These are phyloP conservation scores for Saccharomycopsis sp. DNA, from an alignment of 805 yeast species.

Conservation along the genomic window DNA sequence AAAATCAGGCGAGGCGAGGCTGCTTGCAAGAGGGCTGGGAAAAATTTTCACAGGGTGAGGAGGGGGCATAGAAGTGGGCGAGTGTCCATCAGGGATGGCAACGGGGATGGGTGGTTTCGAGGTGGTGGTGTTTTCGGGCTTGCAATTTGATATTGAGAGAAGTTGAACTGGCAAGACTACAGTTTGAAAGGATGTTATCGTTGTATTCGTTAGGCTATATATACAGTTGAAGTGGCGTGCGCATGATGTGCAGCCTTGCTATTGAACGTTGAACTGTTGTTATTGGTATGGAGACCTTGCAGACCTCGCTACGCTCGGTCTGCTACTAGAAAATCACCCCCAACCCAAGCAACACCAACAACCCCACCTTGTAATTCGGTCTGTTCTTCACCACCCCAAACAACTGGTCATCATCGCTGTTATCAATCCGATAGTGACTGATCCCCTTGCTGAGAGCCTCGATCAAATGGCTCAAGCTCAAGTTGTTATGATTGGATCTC, in stretches of 20 bases:
- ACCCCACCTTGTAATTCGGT: conserved; percentile 8
- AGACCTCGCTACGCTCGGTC: too few relatives aligned
- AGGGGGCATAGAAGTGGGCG: too few relatives aligned
- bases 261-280: too few relatives aligned
- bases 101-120: too few relatives aligned
- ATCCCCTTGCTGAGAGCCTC: conserved; percentile 8
- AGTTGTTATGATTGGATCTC: conserved; percentile 3
- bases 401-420: conserved; percentile 3
- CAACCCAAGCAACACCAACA: conserved; percentile 14
- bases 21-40: neutral
- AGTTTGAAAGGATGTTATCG: neutral
- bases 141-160: neutral
- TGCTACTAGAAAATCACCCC: conserved; percentile 12
- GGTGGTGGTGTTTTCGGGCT: too few relatives aligned
- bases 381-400: conserved; percentile 3
- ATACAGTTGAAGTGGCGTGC: too few relatives aligned
- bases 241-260: too few relatives aligned
- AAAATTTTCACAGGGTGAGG: neutral
- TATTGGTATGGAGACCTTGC: too few relatives aligned
- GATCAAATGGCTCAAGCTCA: conserved; percentile 12
- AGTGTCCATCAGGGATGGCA: too few relatives aligned
- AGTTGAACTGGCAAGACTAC: neutral
- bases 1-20: conserved; percentile 11
- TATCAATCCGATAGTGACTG: neutral
- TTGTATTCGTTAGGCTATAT: too few relatives aligned